phyloP scores from a whole-genome alignment of 2,329 filamentous ascomycete genomes.

The Penicillium hordei region DNA sequence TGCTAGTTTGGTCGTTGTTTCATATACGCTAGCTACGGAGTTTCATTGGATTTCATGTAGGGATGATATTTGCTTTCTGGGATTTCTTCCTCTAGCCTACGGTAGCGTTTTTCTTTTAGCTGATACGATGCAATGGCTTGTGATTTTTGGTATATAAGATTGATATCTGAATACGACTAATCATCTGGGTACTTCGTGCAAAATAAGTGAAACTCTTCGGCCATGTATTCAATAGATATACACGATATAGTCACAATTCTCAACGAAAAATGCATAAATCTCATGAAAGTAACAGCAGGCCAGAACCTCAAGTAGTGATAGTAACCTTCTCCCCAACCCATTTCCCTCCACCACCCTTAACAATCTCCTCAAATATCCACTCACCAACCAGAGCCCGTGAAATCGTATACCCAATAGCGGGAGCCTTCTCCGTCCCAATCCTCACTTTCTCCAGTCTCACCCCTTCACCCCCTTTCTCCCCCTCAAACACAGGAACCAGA shows the following conservation, averaged over 20 bases:
- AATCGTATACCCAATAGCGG: constrained; percentile 36
- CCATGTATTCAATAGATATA: background rate
- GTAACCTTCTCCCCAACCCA: constrained; percentile 26
- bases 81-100: background rate
- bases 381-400: constrained; percentile 33
- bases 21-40: constrained; percentile 10
- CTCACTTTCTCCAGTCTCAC: constrained; percentile 20
- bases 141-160: background rate
- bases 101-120: background rate
- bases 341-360: constrained; percentile 14
- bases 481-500: constrained; percentile 16
- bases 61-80: background rate
- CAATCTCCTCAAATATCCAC: constrained; percentile 35
- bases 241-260: background rate
- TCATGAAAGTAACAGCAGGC: too few species aligned
- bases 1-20: background rate
- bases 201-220: background rate
- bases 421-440: constrained; percentile 29
- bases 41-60: background rate
- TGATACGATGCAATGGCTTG: background rate
- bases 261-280: background rate
- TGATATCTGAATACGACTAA: background rate
- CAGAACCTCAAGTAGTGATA: constrained; percentile 9
- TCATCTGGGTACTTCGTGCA: background rate
- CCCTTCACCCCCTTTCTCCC: constrained; percentile 14